Base-by-base conservation (phyloP, 352 stramenopile genomes). In the Pythium diclinum region DNA sequence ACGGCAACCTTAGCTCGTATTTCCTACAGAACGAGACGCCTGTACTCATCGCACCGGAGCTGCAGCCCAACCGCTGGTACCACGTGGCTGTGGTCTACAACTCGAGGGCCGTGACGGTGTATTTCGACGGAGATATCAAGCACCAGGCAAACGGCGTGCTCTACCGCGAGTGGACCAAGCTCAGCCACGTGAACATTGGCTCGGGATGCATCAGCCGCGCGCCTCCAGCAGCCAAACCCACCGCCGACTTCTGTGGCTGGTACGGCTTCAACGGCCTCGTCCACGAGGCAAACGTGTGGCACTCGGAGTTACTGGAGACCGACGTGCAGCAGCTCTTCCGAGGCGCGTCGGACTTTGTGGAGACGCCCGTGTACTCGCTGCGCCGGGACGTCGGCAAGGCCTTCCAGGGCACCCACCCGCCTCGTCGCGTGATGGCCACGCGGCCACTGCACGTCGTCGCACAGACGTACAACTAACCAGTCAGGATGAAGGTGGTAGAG, bases 191-290 rank as follows among this genome's bases (percentile, higher is more conserved):
- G 25, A 89, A 81, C 46, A 69, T 91, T 59, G 83, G 83, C 47
- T 77, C 79, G 3, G 83, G 83, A 11, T 89, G 79, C 65, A 87
- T 89, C 65, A 87, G 80, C 32, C 59, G 44, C 1, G 79, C 76
- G 5, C 58, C 82, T 6, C 65, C 67, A 1, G 68, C 71, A 17
- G 77, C 77, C 3, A 87, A 87, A 56, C 81, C 81, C 5, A 69
- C 79, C 42, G 67, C 83, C 0, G 76, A 87, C 16, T 89, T 88
- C 49, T 72, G 76, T 3, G 80, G 80, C 40, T 91, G 83, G 83
- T 89, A 88, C 54, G 81, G 77, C 42, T 91, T 89, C 40, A 87
- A 80, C 46, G 81, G 83, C 6, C 68, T 91, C 9, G 69, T 91
- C 7, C 70, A 83, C 58, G 83, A 91, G 33, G 63, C 83, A 32